Percentiles rank a stretch among this genome's conserved stretches.
Evolutionary conservation across 2,329 filamentous ascomycete genomes (phyloP).

Genomic region (Geosmithia morbida): DNA sequence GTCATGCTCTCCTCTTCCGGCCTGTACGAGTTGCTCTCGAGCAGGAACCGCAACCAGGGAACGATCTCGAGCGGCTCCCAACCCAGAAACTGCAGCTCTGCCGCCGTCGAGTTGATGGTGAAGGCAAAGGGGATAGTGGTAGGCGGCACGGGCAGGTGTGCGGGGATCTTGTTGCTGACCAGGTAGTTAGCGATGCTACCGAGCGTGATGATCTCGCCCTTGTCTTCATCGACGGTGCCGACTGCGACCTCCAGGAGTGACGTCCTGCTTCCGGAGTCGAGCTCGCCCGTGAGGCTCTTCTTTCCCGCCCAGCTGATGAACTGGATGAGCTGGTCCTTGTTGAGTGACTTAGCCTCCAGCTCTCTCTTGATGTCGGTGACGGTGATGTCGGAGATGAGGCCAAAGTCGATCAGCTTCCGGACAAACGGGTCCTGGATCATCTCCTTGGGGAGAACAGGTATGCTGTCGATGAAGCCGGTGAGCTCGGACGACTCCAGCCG

Average conservation of each 20-base stretch:
- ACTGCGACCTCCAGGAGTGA: constrained; percentile 68
- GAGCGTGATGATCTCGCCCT: constrained; percentile 62
- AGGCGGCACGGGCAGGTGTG: constrained; percentile 66
- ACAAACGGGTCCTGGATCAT: constrained; percentile 65
- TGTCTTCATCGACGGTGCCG: constrained; percentile 49
- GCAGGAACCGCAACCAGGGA: constrained; percentile 70
- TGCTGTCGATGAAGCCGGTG: constrained; percentile 66
- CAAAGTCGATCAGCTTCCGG: constrained; percentile 66
- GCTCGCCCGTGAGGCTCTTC: constrained; percentile 55
- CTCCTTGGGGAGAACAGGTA: constrained; percentile 70
- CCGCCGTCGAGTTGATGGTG: constrained; percentile 51
- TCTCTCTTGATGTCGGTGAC: constrained; percentile 75
- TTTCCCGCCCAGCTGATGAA: constrained; percentile 76
- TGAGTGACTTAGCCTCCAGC: constrained; percentile 68
- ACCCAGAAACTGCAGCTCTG: constrained; percentile 64
- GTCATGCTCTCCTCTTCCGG: constrained; percentile 55
- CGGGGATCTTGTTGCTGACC: constrained; percentile 62
- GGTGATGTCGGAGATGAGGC: constrained; percentile 76
- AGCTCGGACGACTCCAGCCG: constrained; percentile 57
- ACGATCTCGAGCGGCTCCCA: constrained; percentile 79
- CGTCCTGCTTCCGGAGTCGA: constrained; percentile 53
- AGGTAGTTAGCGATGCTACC: constrained; percentile 63
- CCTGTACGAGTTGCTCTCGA: constrained; percentile 49
- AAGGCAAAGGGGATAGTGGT: constrained; percentile 76
- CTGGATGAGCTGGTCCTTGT: constrained; percentile 60